Evolutionary conservation across 306 rosid species (phyloP).

Genomic region (Prunus padus): DNA sequence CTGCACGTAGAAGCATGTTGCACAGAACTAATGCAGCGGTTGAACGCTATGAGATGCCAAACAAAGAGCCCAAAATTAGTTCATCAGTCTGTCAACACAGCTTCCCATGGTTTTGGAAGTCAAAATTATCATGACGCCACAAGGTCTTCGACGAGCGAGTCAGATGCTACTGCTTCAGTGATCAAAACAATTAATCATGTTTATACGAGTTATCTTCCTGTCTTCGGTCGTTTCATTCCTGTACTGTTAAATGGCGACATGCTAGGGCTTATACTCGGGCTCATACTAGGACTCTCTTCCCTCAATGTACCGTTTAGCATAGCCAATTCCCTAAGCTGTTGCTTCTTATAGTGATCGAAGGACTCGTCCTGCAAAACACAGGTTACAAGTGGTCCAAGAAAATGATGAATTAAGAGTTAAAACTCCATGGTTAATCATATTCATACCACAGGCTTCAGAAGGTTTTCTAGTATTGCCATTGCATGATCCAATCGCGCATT

Average conservation of each 20-base stretch:
- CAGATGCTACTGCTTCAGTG: slow-evolving; percentile 31
- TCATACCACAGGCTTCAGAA: slow-evolving; percentile 89
- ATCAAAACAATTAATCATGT: slow-evolving; percentile 10
- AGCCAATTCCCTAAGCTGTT: slow-evolving; percentile 82
- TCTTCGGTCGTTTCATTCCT: slow-evolving; percentile 91
- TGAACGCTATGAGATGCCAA: slow-evolving; percentile 23
- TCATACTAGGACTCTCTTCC: slow-evolving; percentile 96
- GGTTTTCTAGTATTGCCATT: slow-evolving; percentile 71
- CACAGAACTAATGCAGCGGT: slow-evolving; percentile 18
- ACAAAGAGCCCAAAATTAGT: slow-evolving; percentile 19
- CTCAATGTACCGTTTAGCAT: slow-evolving; percentile 84
- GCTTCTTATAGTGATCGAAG: slow-evolving; percentile 85
- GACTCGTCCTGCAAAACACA: slow-evolving; percentile 67
- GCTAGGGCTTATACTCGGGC: slow-evolving; percentile 83
- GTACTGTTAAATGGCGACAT: slow-evolving; percentile 86
- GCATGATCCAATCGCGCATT: slow-evolving; percentile 86
- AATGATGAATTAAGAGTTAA: background rate
- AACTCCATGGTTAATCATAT: background rate
- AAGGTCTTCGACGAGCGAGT: slow-evolving; percentile 32
- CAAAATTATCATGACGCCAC: slow-evolving; percentile 24
- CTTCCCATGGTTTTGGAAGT: slow-evolving; percentile 31
- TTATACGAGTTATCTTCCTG: slow-evolving; percentile 58
- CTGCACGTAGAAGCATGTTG: slow-evolving; percentile 14
- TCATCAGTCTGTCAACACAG: slow-evolving; percentile 34
- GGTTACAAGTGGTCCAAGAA: slow-evolving; percentile 10